Evolutionary conservation across 805 yeast species (phyloP), one percentile per base, ranked within the genome.

Genomic region (Torulaspora indica): DNA sequence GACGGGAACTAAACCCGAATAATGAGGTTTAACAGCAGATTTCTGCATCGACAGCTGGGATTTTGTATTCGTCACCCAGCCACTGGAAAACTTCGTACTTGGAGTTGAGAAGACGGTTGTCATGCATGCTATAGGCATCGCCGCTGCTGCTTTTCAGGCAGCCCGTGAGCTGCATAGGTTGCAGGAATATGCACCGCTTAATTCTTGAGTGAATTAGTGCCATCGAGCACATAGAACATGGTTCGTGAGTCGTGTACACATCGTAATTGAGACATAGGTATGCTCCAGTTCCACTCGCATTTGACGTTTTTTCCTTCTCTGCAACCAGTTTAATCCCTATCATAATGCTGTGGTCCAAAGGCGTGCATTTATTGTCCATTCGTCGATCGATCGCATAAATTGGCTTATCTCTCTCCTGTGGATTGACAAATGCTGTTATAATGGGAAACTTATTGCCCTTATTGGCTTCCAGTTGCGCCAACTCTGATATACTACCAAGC

Each of bases 181-280:
- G 66, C 13, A 85, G 52, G 63, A 81, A 91, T 1, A 85, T 67
- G 27, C 91, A 67, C 41, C 88, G 71, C 12, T 79, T 74, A 0
- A 93, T 75, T 38, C 98, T 71, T 1, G 98, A 91, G 61, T 93
- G 98, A 8, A 90, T 81, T 32, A 93, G 70, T 0, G 98, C 98
- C 98, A 93, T 93, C 5, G 86, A 69, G 58, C 98, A 93, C 97
- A 91, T 93, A 0, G 87, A 77, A 57, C 98, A 93, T 0, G 98
- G 98, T 63, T 93, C 98, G 60, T 89, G 95, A 0, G 96, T 84
- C 1, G 95, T 85, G 58, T 85, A 88, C 0, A 93, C 88, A 48
- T 85, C 81, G 52, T 79, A 74, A 42, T 81, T 77, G 28, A 82
- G 75, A 59, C 98, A 90, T 2, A 93, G 71, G 58, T 93, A 93